Evolutionary conservation across 345 rosid species (phyloP).

Genomic region (Salix purpurea): DNA sequence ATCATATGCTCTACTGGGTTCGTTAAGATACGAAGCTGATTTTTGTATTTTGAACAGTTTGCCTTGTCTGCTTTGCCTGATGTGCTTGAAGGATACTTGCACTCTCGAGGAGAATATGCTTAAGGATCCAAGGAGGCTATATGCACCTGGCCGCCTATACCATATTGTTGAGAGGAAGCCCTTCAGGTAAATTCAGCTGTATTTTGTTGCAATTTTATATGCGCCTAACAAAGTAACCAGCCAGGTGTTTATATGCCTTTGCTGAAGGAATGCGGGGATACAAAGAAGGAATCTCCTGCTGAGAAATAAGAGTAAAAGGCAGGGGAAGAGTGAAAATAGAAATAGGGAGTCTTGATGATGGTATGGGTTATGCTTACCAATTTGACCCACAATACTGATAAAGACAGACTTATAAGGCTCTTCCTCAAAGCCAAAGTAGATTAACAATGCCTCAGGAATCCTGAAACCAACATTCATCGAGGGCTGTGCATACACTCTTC

Average conservation of each 20-base stretch:
- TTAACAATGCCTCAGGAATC: neutral
- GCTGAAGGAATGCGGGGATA: neutral
- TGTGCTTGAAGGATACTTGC: constrained; percentile 93
- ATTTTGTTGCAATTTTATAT: neutral
- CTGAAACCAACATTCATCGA: neutral
- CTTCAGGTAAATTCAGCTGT: constrained; percentile 44
- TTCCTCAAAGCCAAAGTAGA: neutral
- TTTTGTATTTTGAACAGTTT: constrained; percentile 50
- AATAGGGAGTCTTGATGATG: neutral
- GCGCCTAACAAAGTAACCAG: neutral
- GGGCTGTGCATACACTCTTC: neutral
- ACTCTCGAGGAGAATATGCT: constrained; percentile 75
- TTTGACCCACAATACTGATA: neutral
- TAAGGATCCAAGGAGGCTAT: constrained; percentile 76
- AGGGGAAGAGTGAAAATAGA: neutral
- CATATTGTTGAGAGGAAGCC: constrained; percentile 89
- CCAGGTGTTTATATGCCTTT: neutral
- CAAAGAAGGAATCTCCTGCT: neutral
- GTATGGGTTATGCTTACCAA: neutral
- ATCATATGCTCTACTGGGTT: neutral
- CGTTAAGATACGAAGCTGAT: constrained; percentile 3
- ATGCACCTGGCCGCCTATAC: constrained; percentile 92
- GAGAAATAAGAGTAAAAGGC: neutral
- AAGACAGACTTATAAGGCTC: neutral
- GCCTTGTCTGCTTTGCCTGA: constrained; percentile 81